Evolutionary conservation across 1,139 yeast genomes (phyloP), one percentile per base, ranked within the genome.

Genomic region (Sugiyamaella japonica): DNA sequence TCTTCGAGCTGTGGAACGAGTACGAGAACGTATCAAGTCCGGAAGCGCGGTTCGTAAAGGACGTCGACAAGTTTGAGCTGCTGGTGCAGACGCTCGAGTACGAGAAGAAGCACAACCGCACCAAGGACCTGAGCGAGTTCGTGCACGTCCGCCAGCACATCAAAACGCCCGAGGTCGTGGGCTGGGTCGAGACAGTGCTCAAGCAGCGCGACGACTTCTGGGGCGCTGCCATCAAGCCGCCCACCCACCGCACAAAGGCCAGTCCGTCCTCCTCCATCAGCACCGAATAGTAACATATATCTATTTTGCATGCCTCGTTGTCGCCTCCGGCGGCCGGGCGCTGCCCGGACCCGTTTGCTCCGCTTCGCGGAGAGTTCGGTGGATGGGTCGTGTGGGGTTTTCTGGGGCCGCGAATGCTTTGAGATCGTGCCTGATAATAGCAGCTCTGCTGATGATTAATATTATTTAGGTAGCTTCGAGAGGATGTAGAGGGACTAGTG

Each of bases 41-140:
- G 23, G 99, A 93, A 70, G 97, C 98, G 5, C 78, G 85, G 55
- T 89, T 88, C 65, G 96, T 90, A 56, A 93, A 93, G 71, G 98
- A 93, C 70, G 83, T 93, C 56, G 99, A 93, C 71, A 93, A 93
- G 77, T 89, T 83, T 66, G 99, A 93, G 73, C 84, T 93, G 83
- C 76, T 91, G 61, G 81, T 88, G 61, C 97, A 93, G 71, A 87
- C 96, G 20, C 84, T 87, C 75, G 98, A 91, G 70, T 93, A 90
- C 66, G 97, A 90, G 71, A 64, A 82, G 64, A 76, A 77, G 59
- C 79, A 75, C 64, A 79, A 83, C 5, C 79, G 84, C 52, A 70
- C 71, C 52, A 81, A 81, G 61, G 73, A 82, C 63, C 76, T 91
- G 62, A 75, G 78, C 50, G 91, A 89, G 64, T 91, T 93, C 66